Evolutionary conservation across 768 basidiomycete genomes (phyloP), one percentile per base, ranked within the genome.

Genomic region (Boletus pseudo-olivaceus): DNA sequence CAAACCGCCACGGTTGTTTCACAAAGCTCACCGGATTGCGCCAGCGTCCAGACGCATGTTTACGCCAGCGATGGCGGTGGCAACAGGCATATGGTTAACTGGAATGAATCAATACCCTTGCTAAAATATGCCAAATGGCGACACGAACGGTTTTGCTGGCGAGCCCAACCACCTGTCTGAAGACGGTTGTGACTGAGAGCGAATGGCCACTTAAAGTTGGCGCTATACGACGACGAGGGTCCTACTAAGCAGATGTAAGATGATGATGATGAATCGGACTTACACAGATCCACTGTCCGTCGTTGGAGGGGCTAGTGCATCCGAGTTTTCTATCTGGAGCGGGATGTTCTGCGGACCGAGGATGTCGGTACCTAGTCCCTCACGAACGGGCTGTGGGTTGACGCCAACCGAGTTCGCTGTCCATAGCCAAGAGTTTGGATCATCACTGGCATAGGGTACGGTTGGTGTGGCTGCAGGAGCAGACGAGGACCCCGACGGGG

Each of bases 131-230:
- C 9, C 0, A 10, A 17, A n/a, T 8, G 11, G 10, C 11, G 43
- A 2, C 6, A 64, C 76, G 19, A 48, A 80, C 84, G 55, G 56
- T 82, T 87, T 64, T 85, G 78, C 62, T 83, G 76, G 43, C 83
- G 75, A 29, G 84, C 80, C 83, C 84, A 87, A 2, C 85, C 85
- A n/a, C 84, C 85, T 5, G 75, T 73, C 49, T 78, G 77, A 7
- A 87, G 59, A 33, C 82, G 80, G 61, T 76, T 84, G 61, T 83
- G 82, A 55, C 83, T 84, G 20, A 83, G 64, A 45, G 78, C 72
- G 62, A 85, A 82, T 0, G 84, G 79, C 85, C 85, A 87, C 60
- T 85, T 86, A 56, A 75, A 75, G 58, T 84, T 85, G 0, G 55
- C 48, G 1, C 73, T 77, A 49, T 32, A 30, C 1, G 4, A n/a